Evolutionary conservation across 139 green algal genomes (phyloP).

Genomic region (Tetradesmus obliquus): DNA sequence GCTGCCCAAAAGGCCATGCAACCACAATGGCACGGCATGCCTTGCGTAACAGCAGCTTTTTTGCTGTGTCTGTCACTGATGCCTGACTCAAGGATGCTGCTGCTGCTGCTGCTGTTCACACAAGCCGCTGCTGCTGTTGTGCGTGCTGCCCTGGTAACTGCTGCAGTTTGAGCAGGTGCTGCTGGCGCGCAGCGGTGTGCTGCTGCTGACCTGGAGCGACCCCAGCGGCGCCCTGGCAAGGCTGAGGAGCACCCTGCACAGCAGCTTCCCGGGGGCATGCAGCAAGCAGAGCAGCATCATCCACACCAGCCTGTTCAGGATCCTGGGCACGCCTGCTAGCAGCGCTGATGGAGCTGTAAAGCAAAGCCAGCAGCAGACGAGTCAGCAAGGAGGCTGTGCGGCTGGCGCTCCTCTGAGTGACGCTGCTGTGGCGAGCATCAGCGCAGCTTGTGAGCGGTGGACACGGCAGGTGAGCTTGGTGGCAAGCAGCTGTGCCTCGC

Average conservation of each 20-base stretch:
- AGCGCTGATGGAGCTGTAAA: not conserved
- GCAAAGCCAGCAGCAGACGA: not conserved
- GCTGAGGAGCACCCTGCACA: not conserved
- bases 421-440: not conserved
- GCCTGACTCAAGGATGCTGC: no score
- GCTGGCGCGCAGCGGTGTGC: slow-evolving; percentile 6
- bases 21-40: not conserved
- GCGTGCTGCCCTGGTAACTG: not conserved
- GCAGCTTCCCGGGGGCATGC: not conserved
- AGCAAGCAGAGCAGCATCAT: slow-evolving; percentile 33
- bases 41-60: no score
- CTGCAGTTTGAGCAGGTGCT: slow-evolving; percentile 27
- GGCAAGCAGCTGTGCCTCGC: not conserved
- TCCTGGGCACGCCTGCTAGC: not conserved
- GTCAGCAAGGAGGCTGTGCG: not conserved
- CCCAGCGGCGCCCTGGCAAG: not conserved
- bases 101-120: no score
- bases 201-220: slow-evolving; percentile 31
- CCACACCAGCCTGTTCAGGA: slow-evolving; percentile 31
- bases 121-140: not conserved
- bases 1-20: not conserved
- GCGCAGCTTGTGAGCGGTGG: slow-evolving; percentile 7
- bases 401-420: not conserved
- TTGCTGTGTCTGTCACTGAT: no score
- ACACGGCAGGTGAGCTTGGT: not conserved